phyloP scores from a whole-genome alignment of 2,329 filamentous ascomycete genomes.

The Talaromyces sp. region DNA sequence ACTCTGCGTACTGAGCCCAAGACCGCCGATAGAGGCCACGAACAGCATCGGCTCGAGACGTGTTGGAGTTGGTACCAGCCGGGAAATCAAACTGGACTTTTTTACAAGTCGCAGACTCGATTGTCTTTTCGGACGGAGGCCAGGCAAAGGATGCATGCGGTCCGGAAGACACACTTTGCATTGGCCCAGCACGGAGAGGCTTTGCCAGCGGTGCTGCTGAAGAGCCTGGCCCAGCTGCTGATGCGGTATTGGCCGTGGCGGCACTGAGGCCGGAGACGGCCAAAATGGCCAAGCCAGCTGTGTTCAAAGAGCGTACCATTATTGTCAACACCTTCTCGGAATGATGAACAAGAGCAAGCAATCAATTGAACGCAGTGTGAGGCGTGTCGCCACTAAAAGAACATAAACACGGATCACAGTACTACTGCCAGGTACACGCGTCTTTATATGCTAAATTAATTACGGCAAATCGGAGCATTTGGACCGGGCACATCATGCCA shows the following conservation, averaged over 20 bases:
- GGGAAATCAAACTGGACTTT: conserved; percentile 17
- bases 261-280: not conserved
- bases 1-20: conserved; percentile 18
- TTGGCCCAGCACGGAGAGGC: not conserved
- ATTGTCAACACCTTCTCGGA: not conserved
- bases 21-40: conserved; percentile 16
- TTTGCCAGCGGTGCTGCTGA: not conserved
- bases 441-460: not conserved
- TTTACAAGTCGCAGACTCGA: conserved; percentile 9
- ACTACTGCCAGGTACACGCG: not conserved
- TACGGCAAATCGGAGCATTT: not conserved
- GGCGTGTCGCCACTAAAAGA: not conserved
- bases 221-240: not conserved
- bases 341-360: not conserved
- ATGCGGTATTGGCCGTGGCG: not conserved
- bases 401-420: not conserved
- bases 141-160: not conserved
- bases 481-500: not conserved
- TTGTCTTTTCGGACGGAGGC: not conserved
- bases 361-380: not conserved
- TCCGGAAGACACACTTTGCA: not conserved
- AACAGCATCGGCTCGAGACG: conserved; percentile 16
- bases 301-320: not conserved
- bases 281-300: not conserved
- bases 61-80: conserved; percentile 14